Base-by-base conservation (phyloP, 1,284 basidiomycete genomes). In the Austroboletus niveus region DNA sequence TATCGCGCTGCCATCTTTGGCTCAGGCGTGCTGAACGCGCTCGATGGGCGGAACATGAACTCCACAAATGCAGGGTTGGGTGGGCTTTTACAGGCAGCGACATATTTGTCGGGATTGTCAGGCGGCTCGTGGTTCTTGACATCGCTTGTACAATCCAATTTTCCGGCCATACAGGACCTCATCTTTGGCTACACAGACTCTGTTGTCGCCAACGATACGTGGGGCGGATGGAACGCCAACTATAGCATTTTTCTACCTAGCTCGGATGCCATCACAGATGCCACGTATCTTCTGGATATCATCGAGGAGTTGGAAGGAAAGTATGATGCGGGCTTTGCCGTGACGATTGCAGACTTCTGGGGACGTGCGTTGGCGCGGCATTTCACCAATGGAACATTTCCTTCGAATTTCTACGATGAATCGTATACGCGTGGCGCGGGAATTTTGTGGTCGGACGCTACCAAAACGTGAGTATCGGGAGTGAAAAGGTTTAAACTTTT, bases 1-100 rank as follows among this genome's bases (percentile, higher is more conserved):
- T 73, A 75, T 51, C 68, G 79, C 4, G 78, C 80, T 0, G 73
- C 77, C 0, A 69, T 77, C 3, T 79, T 80, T 56, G 77, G 76
- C 8, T 76, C 77, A 0, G 80, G 75, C 0, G 68, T 78, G 5
- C 55, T 82, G 40, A 75, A 75, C 47, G 74, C 75, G 1, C 57
- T 83, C 27, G 81, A 83, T 54, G 75, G 61, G 8, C 61, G 80
- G 14, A 81, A 83, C 51, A 22, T 59, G 8, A 70, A 76, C 0
- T 70, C 78, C 0, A 66, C 60, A 10, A 46, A 41, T 4, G 69
- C 63, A 0, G 81, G 79, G 0, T 71, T 71, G 0, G 81, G 77
- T 0, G 81, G 81, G 0, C 58, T 82, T 8, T 67, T 82, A n/a
- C 80, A 82, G 56, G 58, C 71, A 4, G 64, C 74, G 5, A 69